Base-by-base conservation (phyloP, 2,329 filamentous ascomycete species). In the Microdochium bolleyi region DNA sequence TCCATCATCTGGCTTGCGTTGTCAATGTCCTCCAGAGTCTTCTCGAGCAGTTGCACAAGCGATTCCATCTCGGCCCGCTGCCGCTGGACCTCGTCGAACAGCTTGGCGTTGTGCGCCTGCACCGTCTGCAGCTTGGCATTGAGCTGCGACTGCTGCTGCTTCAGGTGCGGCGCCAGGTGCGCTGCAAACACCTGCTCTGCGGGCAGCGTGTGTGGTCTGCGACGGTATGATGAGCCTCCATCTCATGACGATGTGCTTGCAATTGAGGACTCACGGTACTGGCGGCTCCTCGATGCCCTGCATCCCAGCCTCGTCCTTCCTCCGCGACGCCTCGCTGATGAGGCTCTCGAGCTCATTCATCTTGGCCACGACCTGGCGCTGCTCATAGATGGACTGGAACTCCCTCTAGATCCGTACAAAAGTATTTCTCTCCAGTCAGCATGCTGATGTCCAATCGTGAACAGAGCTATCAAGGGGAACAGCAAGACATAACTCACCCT, bases 271-370 rank as follows among this genome's bases (percentile, higher is more conserved):
- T 55, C 69, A 78, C 77, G 77, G 75, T 38, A 71, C 67, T 4
- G 76, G 75, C n/a, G 67, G 56, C 7, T 60, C 62, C 13, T 59
- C 52, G 50, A 52, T 49, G 24, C 53, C 52, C 51, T 54, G 58
- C 49, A 52, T 52, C 50, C 58, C 55, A 24, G 68, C 64, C 24
- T 68, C 64, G 44, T 65, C 60, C 49, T 70, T 64, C 53, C 73
- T 65, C 51, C 58, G 57, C 49, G 66, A 68, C 4, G 82, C 82
- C 51, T 80, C 78, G 53, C 65, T 69, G 50, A 82, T 72, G 14
- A 85, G 70, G 24, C 59, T 67, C 61, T 85, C 82, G 7, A 85
- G 72, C 63, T 79, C 75, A 63, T 85, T 85, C 10, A 85, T 71
- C 55, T 76, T 76, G 38, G 70, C 69, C 2, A 85, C 74, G 13